phyloP scores from a whole-genome alignment of 495 filamentous ascomycete species.

The Venustampulla echinocandica region DNA sequence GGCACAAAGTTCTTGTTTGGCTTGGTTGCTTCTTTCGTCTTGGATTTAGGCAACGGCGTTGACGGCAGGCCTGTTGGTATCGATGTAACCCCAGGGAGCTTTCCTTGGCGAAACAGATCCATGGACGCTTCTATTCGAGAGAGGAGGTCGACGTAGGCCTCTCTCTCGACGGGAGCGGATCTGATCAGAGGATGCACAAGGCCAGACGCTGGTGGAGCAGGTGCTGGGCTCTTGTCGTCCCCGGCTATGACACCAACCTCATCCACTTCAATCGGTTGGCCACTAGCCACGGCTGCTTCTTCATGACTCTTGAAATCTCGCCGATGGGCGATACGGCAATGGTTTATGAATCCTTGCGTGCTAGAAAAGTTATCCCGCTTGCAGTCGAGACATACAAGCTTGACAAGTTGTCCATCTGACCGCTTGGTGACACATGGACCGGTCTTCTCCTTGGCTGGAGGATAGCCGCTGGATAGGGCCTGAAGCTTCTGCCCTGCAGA shows the following conservation, averaged over 20 bases:
- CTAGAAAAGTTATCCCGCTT: slow-evolving; percentile 84
- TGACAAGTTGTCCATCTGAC: slow-evolving; percentile 49
- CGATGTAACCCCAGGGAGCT: slow-evolving; percentile 34
- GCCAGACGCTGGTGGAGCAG: slow-evolving; percentile 31
- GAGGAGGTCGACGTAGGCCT: slow-evolving; percentile 40
- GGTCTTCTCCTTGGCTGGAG: slow-evolving; percentile 56
- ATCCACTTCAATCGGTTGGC: slow-evolving; percentile 67
- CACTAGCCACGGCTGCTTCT: slow-evolving; percentile 82
- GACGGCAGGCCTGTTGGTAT: slow-evolving; percentile 27
- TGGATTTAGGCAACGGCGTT: slow-evolving; percentile 8
- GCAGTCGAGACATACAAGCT: slow-evolving; percentile 85
- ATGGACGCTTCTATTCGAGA: slow-evolving; percentile 39
- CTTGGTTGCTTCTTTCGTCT: slow-evolving; percentile 1
- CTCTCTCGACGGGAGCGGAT: slow-evolving; percentile 47
- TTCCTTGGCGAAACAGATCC: slow-evolving; percentile 35
- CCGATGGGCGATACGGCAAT: slow-evolving; percentile 90
- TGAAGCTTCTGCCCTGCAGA: slow-evolving; percentile 54
- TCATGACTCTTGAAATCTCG: slow-evolving; percentile 90
- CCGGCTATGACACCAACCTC: slow-evolving; percentile 48
- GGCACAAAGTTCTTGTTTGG: slow-evolving; percentile 38
- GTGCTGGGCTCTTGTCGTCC: slow-evolving; percentile 31
- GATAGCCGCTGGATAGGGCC: slow-evolving; percentile 63
- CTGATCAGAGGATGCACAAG: slow-evolving; percentile 65
- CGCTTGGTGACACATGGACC: slow-evolving; percentile 44
- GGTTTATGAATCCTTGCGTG: slow-evolving; percentile 96